Percentiles rank a stretch among this genome's conserved stretches.
Evolutionary conservation across 495 filamentous ascomycete genomes (phyloP).

Genomic region (Tuber calosporum): DNA sequence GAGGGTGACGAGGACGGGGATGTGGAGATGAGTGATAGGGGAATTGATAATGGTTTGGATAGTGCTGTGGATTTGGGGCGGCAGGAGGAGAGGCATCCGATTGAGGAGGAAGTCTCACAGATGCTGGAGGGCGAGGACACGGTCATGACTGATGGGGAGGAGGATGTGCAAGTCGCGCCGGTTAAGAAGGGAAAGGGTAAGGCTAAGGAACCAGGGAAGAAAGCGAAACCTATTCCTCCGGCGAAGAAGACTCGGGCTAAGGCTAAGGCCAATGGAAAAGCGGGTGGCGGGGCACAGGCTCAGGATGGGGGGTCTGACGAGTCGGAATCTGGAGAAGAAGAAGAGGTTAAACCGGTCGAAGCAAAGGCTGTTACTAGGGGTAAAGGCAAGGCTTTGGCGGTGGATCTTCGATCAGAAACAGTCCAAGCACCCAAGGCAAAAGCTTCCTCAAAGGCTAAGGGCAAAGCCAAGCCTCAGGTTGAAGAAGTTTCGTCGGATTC

Average conservation of each 20-base stretch:
- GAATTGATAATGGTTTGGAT: conserved; percentile 14
- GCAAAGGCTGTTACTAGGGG: conserved; percentile 8
- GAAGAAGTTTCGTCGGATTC: conserved; percentile 2
- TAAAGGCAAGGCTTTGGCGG: neutral
- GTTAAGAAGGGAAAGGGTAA: neutral
- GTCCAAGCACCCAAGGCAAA: conserved; percentile 2
- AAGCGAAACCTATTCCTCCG: conserved; percentile 34
- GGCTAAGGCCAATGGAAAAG: conserved; percentile 5
- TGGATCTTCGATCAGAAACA: neutral
- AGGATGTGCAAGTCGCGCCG: conserved; percentile 32
- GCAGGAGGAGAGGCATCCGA: conserved; percentile 16
- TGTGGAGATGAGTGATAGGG: conserved; percentile 31
- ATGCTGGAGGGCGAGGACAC: conserved; percentile 39
- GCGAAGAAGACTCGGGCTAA: conserved; percentile 14
- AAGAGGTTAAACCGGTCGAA: conserved; percentile 9
- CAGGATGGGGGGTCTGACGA: neutral
- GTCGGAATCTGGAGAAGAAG: conserved; percentile 3
- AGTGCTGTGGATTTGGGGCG: conserved; percentile 7
- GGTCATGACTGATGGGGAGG: conserved; percentile 42
- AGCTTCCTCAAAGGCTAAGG: neutral
- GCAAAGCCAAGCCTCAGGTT: neutral
- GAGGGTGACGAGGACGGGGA: conserved; percentile 40
- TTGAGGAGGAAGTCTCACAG: conserved; percentile 16
- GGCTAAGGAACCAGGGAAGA: conserved; percentile 27
- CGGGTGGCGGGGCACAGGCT: neutral